phyloP scores from a whole-genome alignment of 306 rosid species.

The Carpinus fangiana region DNA sequence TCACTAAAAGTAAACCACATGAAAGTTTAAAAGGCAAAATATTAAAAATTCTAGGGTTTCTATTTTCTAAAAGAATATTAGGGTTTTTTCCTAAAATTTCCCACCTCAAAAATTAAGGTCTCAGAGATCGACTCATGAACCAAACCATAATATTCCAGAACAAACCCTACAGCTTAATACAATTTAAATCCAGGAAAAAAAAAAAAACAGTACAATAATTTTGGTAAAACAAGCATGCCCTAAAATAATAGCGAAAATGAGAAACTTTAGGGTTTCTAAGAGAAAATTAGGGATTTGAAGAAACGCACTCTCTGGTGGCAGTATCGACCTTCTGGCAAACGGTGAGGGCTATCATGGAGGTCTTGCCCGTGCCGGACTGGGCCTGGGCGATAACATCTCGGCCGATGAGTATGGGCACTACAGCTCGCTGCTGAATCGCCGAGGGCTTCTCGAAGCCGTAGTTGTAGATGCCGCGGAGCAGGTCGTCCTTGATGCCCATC shows the following conservation, averaged over 20 bases:
- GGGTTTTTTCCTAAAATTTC: background rate
- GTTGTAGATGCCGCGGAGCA: constrained; percentile 85
- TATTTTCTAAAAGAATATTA: too few species aligned
- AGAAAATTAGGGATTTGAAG: background rate
- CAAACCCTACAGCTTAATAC: background rate
- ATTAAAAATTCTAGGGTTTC: background rate
- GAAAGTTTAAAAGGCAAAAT: background rate
- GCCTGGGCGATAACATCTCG: constrained; percentile 99
- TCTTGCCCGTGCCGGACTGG: constrained; percentile 96
- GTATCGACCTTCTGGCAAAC: constrained; percentile 92
- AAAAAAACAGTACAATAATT: background rate
- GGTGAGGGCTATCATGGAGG: constrained; percentile 95
- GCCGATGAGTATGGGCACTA: constrained; percentile 84
- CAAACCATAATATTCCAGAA: background rate
- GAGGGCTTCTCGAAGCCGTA: constrained; percentile 98
- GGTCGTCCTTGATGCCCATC: constrained; percentile 89
- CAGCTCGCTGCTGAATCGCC: constrained; percentile 95
- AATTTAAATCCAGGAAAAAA: background rate
- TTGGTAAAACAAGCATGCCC: background rate
- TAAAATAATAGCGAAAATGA: background rate
- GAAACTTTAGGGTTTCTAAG: background rate
- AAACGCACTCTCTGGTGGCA: constrained; percentile 67
- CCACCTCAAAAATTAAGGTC: background rate
- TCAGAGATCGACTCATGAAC: background rate
- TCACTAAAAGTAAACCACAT: background rate